Base-by-base conservation (phyloP, 371 early-diverging fungal genomes). In the Cokeromyces recurvatus region DNA sequence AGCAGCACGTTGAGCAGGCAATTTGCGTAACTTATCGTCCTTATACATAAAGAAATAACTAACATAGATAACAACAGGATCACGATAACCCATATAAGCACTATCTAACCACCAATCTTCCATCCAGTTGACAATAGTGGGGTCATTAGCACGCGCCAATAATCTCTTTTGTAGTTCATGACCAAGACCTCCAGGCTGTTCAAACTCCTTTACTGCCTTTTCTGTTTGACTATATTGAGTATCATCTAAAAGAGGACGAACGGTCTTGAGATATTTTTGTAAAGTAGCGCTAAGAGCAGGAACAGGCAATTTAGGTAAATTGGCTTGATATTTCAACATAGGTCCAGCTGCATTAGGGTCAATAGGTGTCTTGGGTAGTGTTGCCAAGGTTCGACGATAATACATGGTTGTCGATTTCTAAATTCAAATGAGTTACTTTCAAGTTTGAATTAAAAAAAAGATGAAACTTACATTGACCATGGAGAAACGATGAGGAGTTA, bases 31-130 rank as follows among this genome's bases (percentile, higher is more conserved):
- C 64, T 81, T 84, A 59, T 92, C 93, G 56, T 91, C 89, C 74
- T 85, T 86, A 73, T 83, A 88, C 43, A 82, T 75, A 38, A 72
- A 91, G 57, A 91, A 94, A 71, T 90, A 95, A 58, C 78, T 82
- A 43, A 91, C 92, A 64, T 88, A 84, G 45, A 92, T 77, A 15
- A 93, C 91, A 20, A 94, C 87, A 12, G 97, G 94, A 54, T 97
- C 98, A 50, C 98, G 86, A 74, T 95, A 97, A n/a, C 85, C 89
- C 78, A 93, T 85, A 71, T 97, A 97, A 41, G 91, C 90, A 45
- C 82, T 71, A 44, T 92, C 91, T 61, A 90, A 86, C 98, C 98
- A 79, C 96, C 95, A 95, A 51, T 93, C 92, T 62, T 89, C 90
- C 56, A 97, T 78, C 97, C 94, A 92, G 78, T 90, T 90, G 39